These are phyloP conservation scores for Botrytis pseudocinerea DNA, from an alignment of 2,329 filamentous ascomycete species.

Conservation along the genomic window DNA sequence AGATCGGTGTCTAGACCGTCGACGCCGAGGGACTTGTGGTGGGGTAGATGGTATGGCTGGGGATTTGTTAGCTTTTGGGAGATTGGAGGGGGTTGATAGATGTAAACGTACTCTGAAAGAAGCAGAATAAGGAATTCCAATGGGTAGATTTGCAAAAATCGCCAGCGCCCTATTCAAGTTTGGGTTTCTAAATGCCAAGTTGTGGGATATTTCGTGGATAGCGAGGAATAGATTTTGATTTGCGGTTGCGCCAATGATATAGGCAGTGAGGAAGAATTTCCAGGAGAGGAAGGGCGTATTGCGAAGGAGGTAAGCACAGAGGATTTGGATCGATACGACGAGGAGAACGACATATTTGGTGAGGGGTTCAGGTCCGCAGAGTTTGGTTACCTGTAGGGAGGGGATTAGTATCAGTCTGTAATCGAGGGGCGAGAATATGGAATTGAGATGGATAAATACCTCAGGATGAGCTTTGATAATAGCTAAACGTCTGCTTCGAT, in stretches of 20 bases:
- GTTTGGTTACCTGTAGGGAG: slow-evolving; percentile 75
- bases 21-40: slow-evolving; percentile 97
- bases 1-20: slow-evolving; percentile 95
- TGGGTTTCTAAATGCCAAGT: slow-evolving; percentile 84
- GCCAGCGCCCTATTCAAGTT: slow-evolving; percentile 82
- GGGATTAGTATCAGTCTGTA: background rate
- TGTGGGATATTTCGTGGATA: slow-evolving; percentile 98
- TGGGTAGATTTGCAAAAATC: slow-evolving; percentile 92
- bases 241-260: slow-evolving; percentile 87
- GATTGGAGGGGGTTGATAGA: background rate
- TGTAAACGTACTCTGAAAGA: slow-evolving; percentile 74
- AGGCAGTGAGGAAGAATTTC: slow-evolving; percentile 83
- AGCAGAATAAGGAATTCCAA: slow-evolving; percentile 93
- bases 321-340: slow-evolving; percentile 80
- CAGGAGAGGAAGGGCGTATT: slow-evolving; percentile 78
- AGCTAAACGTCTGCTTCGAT: slow-evolving; percentile 82
- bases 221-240: slow-evolving; percentile 99
- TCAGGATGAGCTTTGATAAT: slow-evolving; percentile 99
- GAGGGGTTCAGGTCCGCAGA: slow-evolving; percentile 92
- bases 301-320: slow-evolving; percentile 74
- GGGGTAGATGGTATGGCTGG: slow-evolving; percentile 93
- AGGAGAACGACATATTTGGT: slow-evolving; percentile 89
- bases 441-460: slow-evolving; percentile 50
- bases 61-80: slow-evolving; percentile 32
- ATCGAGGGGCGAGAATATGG: background rate